Conservation (phyloP, 441 rosid genomes). For the Eutrema salsugineum region DNA sequence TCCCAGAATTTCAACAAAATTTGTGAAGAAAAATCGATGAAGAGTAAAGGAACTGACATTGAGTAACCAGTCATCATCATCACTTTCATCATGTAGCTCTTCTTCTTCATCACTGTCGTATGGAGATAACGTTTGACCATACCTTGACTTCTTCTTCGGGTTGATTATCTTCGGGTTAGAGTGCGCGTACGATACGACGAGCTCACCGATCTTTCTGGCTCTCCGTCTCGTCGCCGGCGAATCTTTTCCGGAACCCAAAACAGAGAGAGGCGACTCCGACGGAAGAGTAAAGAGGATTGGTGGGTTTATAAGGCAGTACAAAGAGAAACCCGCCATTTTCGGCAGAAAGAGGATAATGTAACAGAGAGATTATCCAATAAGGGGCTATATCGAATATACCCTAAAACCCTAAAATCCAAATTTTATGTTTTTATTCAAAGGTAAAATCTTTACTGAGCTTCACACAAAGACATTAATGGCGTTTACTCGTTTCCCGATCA, state of each 20-base stretch:
- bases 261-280: conserved; percentile 17
- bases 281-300: conserved; percentile 21
- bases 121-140: conserved; percentile 45
- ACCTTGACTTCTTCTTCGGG: conserved; percentile 60
- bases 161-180: conserved; percentile 81
- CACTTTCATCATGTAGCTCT: conserved; percentile 38
- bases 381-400: conserved; percentile 33
- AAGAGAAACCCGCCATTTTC: conserved; percentile 41
- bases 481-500: background rate
- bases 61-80: conserved; percentile 45
- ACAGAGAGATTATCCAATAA: conserved; percentile 27
- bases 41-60: conserved; percentile 41
- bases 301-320: conserved; percentile 26
- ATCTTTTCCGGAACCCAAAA: conserved; percentile 10
- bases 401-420: conserved; percentile 41
- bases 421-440: background rate
- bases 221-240: conserved; percentile 8
- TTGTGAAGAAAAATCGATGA: background rate
- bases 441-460: background rate
- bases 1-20: background rate
- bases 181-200: conserved; percentile 53
- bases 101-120: conserved; percentile 50
- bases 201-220: conserved; percentile 22
- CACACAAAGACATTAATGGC: conserved; percentile 7
- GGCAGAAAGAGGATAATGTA: conserved; percentile 13